phyloP scores from a whole-genome alignment of 1,139 yeast species.

The Hyphopichia burtonii region DNA sequence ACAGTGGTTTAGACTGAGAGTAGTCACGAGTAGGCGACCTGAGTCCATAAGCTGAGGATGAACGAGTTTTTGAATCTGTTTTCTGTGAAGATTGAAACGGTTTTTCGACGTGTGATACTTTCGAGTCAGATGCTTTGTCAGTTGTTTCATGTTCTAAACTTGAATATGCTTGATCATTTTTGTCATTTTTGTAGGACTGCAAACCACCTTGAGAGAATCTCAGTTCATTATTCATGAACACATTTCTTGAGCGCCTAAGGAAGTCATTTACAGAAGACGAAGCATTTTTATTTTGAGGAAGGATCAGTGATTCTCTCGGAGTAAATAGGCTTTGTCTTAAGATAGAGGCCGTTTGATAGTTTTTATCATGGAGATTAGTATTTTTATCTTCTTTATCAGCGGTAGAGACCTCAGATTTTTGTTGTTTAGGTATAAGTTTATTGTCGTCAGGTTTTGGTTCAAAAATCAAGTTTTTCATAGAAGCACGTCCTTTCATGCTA shows the following conservation, averaged over 20 bases:
- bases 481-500: constrained; percentile 1
- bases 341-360: not conserved
- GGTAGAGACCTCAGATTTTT: not conserved
- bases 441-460: not conserved
- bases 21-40: too few relatives aligned
- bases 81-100: too few relatives aligned
- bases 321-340: not conserved
- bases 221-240: constrained; percentile 8
- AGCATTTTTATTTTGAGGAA: not conserved
- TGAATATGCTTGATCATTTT: not conserved
- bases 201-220: not conserved
- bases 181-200: not conserved
- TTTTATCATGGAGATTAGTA: not conserved
- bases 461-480: not conserved
- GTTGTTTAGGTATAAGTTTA: too few relatives aligned
- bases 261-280: constrained; percentile 2
- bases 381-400: not conserved
- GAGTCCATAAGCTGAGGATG: too few relatives aligned
- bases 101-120: too few relatives aligned
- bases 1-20: too few relatives aligned
- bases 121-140: too few relatives aligned
- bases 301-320: not conserved
- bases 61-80: too few relatives aligned
- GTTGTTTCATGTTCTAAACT: too few relatives aligned
- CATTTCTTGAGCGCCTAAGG: constrained; percentile 16